A percentile compares a stretch with the other conserved stretches of the same genome.
These are phyloP conservation scores for Didymella pomorum DNA, from an alignment of 2,329 filamentous ascomycete genomes.

Conservation along the genomic window DNA sequence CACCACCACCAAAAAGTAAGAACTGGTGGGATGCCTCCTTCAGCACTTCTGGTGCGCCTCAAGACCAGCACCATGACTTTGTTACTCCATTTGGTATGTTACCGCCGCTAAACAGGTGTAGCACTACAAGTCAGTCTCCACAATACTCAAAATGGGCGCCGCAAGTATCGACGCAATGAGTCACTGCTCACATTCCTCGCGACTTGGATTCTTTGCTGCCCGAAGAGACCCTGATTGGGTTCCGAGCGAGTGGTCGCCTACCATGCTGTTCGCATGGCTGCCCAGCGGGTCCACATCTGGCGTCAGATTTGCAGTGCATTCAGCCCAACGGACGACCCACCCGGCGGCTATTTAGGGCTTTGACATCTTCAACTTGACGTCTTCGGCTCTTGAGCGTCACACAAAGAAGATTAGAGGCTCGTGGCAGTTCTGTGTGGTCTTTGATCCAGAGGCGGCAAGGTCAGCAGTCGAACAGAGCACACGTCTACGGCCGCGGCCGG, in stretches of 20 bases:
- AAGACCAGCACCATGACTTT: not conserved
- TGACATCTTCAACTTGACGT: conserved; percentile 12
- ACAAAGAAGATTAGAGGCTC: conserved; percentile 9
- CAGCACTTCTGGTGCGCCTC: not conserved
- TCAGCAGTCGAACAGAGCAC: conserved; percentile 12
- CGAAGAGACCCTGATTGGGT: conserved; percentile 36
- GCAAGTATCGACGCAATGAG: conserved; percentile 27
- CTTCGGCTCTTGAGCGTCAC: conserved; percentile 6
- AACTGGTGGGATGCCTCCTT: conserved; percentile 32
- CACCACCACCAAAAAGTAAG: conserved; percentile 22
- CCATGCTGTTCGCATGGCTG: conserved; percentile 37
- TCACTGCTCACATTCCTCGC: conserved; percentile 28
- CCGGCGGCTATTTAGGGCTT: conserved; percentile 34
- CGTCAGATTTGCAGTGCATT: conserved; percentile 26
- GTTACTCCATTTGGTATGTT: not conserved
- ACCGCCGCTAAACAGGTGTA: conserved; percentile 18
- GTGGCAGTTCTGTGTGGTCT: conserved; percentile 16
- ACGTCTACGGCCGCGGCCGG: conserved; percentile 15
- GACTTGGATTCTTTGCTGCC: conserved; percentile 32
- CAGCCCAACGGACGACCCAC: conserved; percentile 35
- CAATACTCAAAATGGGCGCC: conserved; percentile 16
- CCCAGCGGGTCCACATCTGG: conserved; percentile 39
- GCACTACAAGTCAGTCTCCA: conserved; percentile 5
- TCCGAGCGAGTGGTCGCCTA: conserved; percentile 25
- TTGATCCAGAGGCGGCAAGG: conserved; percentile 7